Evolutionary conservation across 768 basidiomycete genomes (phyloP), one percentile per base, ranked within the genome.

Genomic region (Multifurca ochricompacta): DNA sequence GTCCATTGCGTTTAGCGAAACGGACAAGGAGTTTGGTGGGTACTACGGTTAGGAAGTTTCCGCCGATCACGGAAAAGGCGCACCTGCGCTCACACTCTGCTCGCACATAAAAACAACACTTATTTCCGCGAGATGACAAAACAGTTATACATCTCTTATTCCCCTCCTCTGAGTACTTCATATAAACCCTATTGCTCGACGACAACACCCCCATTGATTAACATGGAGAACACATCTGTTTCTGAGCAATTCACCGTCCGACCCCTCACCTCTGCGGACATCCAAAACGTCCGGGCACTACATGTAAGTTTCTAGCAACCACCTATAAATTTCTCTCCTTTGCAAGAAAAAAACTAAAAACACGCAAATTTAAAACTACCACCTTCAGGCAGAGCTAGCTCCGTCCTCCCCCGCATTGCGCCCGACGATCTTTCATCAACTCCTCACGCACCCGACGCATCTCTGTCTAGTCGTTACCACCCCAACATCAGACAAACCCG

Each of bases 401-500:
- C 51, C 59, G 2, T 43, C 56, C 21, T 39, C 31, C 31, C 52
- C 56, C 23, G 19, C 56, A 4, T 35, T 49, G 14, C 51, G 42
- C 36, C 37, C 59, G 6, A 53, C 56, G 16, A 58, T 53, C 56
- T 60, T 60, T 51, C 45, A 51, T 35, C 59, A 58, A 5, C 51
- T 59, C 30, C 56, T 60, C 37, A 48, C 51, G 14, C 51, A 53
- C 46, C 59, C 51, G 5, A 48, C 56, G 6, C 59, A 52, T 51
- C 44, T 53, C 48, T 53, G 51, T 23, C 56, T 60, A 34, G 13
- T 60, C 41, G 59, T 56, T 4, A 50, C 51, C 10, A 32, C 37
- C 1, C 56, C 51, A 3, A 50, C 59, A 19, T 51, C 56, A 16
- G 13, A 48, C 19, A 53, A 60, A n/a, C 56, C 59, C 8, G 21